Evolutionary conservation across 306 rosid genomes (phyloP).

Genomic region (Trifolium dubium): DNA sequence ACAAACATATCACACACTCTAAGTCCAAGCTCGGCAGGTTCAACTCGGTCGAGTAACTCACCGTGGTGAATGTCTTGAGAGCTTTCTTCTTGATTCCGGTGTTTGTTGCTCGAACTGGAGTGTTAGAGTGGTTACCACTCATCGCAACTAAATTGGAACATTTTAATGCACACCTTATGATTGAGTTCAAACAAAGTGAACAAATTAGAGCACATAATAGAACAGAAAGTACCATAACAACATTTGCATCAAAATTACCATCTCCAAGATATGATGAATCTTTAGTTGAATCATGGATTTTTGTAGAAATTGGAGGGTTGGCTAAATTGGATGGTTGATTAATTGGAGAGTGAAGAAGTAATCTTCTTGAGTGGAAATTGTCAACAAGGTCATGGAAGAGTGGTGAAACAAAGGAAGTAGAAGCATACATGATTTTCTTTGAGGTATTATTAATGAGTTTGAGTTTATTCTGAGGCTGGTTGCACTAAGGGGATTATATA

Average conservation of each 20-base stretch:
- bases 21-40: slow-evolving; percentile 61
- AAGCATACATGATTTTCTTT: slow-evolving; percentile 50
- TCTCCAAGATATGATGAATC: slow-evolving; percentile 51
- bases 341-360: slow-evolving; percentile 57
- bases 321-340: slow-evolving; percentile 44
- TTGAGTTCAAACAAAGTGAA: slow-evolving; percentile 82
- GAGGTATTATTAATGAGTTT: slow-evolving; percentile 21
- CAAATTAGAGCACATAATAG: slow-evolving; percentile 84
- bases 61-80: slow-evolving; percentile 65
- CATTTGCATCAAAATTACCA: slow-evolving; percentile 77
- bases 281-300: slow-evolving; percentile 10
- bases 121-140: slow-evolving; percentile 32
- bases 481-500: slow-evolving; percentile 31
- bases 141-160: slow-evolving; percentile 57
- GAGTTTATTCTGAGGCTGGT: slow-evolving; percentile 35
- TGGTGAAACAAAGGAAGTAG: slow-evolving; percentile 43
- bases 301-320: slow-evolving; percentile 44
- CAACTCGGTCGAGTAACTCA: slow-evolving; percentile 59
- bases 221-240: slow-evolving; percentile 93
- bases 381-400: slow-evolving; percentile 44
- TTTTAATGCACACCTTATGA: slow-evolving; percentile 76
- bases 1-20: slow-evolving; percentile 80
- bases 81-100: slow-evolving; percentile 81
- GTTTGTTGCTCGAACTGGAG: slow-evolving; percentile 42
- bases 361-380: slow-evolving; percentile 65